These are phyloP conservation scores for Fraxinus ornus DNA, from an alignment of 305 asterid genomes.

Conservation along the genomic window DNA sequence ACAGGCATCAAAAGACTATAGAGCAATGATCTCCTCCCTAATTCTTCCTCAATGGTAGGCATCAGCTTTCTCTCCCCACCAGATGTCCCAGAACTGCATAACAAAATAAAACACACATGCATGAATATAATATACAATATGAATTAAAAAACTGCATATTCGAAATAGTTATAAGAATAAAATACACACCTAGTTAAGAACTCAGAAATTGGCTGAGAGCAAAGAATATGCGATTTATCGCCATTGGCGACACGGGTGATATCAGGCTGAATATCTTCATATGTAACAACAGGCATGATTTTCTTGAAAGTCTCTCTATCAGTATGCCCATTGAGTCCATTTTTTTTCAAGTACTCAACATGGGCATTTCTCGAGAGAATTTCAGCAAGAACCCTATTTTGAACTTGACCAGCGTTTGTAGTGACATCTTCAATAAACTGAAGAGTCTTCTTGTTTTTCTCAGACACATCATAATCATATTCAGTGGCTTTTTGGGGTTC, in stretches of 20 bases:
- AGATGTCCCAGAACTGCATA: constrained; percentile 77
- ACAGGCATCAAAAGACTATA: background rate
- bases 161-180: background rate
- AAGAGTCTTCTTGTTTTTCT: constrained; percentile 44
- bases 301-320: constrained; percentile 58
- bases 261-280: constrained; percentile 66
- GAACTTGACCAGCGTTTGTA: constrained; percentile 51
- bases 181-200: constrained; percentile 61
- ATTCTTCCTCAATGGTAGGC: background rate
- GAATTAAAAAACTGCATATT: background rate
- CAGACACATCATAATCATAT: constrained; percentile 21
- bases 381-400: constrained; percentile 51
- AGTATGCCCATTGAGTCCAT: constrained; percentile 46
- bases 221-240: constrained; percentile 62
- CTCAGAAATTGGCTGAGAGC: constrained; percentile 67
- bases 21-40: background rate
- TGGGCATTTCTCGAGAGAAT: constrained; percentile 55
- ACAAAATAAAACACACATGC: constrained; percentile 28
- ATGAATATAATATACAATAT: constrained; percentile 9
- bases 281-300: constrained; percentile 54
- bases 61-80: constrained; percentile 69
- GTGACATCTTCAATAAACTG: constrained; percentile 73
- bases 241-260: constrained; percentile 75
- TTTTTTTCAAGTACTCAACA: constrained; percentile 57
- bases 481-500: constrained; percentile 1